A percentile compares a stretch with the other conserved stretches of the same genome.
Evolutionary conservation across 345 rosid species (phyloP).

Genomic region (Luvunga scandens): DNA sequence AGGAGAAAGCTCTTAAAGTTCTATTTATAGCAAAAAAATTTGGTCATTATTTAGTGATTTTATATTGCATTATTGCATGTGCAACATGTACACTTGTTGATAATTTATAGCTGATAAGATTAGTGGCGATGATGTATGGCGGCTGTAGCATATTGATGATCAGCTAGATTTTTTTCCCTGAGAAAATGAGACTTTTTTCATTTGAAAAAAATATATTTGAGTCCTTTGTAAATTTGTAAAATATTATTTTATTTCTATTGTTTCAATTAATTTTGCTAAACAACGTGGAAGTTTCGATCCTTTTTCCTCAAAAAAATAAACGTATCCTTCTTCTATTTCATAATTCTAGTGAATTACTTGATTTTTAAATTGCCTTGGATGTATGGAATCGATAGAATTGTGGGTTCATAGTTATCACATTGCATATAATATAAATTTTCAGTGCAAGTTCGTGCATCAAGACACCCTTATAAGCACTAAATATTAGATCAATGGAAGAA

Average conservation of each 20-base stretch:
- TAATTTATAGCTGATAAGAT: not conserved
- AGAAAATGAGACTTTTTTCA: not conserved
- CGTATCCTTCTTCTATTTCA: not conserved
- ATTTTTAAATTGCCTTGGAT: constrained; percentile 11
- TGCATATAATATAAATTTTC: constrained; percentile 1
- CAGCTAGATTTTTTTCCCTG: not conserved
- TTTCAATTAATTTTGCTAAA: no score
- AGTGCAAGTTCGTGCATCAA: constrained; percentile 12
- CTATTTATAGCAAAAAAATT: constrained; percentile 24
- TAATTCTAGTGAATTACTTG: not conserved
- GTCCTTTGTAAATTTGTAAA: no score
- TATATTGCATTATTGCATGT: not conserved
- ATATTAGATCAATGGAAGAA: not conserved
- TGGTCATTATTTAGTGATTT: constrained; percentile 1
- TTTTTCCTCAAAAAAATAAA: not conserved
- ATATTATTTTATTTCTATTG: no score
- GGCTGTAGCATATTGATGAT: constrained; percentile 25
- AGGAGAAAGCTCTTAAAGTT: not conserved
- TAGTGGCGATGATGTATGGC: constrained; percentile 49
- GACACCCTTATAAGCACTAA: not conserved
- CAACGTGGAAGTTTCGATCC: no score
- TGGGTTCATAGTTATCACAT: constrained; percentile 24
- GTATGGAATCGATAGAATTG: not conserved
- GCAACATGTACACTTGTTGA: not conserved
- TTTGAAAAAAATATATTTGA: no score